phyloP scores from a whole-genome alignment of 371 early-diverging fungal genomes.

The Rhizopus arrhizus region DNA sequence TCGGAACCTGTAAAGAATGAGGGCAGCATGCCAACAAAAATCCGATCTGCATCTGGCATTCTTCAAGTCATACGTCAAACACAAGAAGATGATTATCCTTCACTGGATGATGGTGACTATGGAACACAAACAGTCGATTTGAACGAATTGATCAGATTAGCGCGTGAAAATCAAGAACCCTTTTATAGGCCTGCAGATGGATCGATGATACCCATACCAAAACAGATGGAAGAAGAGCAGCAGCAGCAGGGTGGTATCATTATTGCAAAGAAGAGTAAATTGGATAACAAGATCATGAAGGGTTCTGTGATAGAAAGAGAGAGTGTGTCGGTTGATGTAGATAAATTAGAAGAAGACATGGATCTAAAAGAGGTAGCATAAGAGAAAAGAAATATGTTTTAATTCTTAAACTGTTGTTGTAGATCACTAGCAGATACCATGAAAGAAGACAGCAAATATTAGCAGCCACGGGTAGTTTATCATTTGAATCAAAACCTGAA shows the following conservation, averaged over 20 bases:
- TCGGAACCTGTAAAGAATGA: conserved; percentile 36
- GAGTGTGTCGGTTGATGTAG: conserved; percentile 51
- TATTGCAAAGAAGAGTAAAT: conserved; percentile 28
- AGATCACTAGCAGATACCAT: conserved; percentile 37
- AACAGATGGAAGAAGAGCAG: conserved; percentile 7
- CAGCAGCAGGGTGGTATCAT: conserved; percentile 17
- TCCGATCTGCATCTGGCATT: conserved; percentile 42
- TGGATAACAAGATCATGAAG: conserved; percentile 57
- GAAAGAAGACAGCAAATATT: conserved; percentile 37
- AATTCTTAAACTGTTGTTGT: neutral
- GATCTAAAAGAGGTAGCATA: conserved; percentile 51
- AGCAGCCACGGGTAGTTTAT: conserved; percentile 42
- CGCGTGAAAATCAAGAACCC: conserved; percentile 20
- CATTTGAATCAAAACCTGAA: conserved; percentile 46
- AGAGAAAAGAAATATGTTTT: neutral
- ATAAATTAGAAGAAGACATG: conserved; percentile 63
- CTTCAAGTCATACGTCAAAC: conserved; percentile 27
- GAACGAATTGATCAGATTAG: conserved; percentile 30
- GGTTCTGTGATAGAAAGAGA: conserved; percentile 61
- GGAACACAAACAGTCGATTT: conserved; percentile 21
- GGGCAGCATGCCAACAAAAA: neutral
- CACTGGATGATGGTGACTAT: conserved; percentile 22
- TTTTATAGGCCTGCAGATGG: conserved; percentile 33
- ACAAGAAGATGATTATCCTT: conserved; percentile 38
- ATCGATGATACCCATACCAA: conserved; percentile 17